A percentile compares a stretch with the other conserved stretches of the same genome.
phyloP scores from a whole-genome alignment of 495 filamentous ascomycete species.

The Xeromyces bisporus region DNA sequence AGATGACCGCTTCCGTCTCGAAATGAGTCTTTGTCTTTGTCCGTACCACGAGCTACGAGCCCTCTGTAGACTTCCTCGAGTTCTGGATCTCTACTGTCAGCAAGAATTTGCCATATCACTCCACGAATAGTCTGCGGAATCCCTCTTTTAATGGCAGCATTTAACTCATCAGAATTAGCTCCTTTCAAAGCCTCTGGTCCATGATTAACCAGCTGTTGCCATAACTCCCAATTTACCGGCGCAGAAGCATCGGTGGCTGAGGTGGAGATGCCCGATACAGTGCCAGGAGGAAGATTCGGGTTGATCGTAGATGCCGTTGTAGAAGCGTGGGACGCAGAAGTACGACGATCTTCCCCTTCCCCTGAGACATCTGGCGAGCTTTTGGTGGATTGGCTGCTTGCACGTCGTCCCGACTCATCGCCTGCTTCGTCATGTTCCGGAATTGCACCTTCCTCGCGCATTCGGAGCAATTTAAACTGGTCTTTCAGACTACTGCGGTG shows the following conservation, averaged over 20 bases:
- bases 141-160: slow-evolving; percentile 75
- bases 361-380: slow-evolving; percentile 38
- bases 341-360: slow-evolving; percentile 32
- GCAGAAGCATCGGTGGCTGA: slow-evolving; percentile 45
- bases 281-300: slow-evolving; percentile 58
- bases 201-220: slow-evolving; percentile 90
- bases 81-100: slow-evolving; percentile 82
- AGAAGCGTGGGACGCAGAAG: slow-evolving; percentile 26
- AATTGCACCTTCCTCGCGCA: slow-evolving; percentile 61
- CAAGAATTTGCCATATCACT: slow-evolving; percentile 94
- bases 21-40: slow-evolving; percentile 52
- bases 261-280: slow-evolving; percentile 56
- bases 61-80: slow-evolving; percentile 79
- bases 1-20: slow-evolving; percentile 22
- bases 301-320: slow-evolving; percentile 36
- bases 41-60: slow-evolving; percentile 61
- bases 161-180: slow-evolving; percentile 74
- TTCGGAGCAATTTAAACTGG: slow-evolving; percentile 66
- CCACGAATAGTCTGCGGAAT: slow-evolving; percentile 90
- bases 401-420: slow-evolving; percentile 19
- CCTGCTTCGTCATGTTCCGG: slow-evolving; percentile 21
- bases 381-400: slow-evolving; percentile 28
- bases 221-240: slow-evolving; percentile 90
- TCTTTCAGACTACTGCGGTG: slow-evolving; percentile 59
- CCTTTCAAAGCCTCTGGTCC: slow-evolving; percentile 72